These are phyloP conservation scores for Euphorbia schlechtendalii DNA, from an alignment of 441 rosid species.

Conservation along the genomic window DNA sequence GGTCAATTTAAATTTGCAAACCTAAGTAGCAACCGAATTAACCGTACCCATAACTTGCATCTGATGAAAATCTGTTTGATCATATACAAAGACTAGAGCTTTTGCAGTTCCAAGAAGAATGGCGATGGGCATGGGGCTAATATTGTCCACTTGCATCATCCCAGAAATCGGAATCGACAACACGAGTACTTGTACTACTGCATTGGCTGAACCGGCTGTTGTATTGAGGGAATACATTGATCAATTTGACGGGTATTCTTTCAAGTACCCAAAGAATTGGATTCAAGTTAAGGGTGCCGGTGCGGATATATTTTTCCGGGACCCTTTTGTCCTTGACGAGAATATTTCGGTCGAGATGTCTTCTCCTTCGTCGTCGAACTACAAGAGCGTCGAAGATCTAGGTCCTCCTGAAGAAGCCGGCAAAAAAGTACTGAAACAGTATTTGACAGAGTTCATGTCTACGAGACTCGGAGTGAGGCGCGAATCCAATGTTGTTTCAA, in stretches of 20 bases:
- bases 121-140: slow-evolving; percentile 45
- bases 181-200: background rate
- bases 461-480: slow-evolving; percentile 89
- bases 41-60: background rate
- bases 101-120: slow-evolving; percentile 82
- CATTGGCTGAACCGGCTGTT: slow-evolving; percentile 43
- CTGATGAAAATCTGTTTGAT: slow-evolving; percentile 20
- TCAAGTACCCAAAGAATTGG: slow-evolving; percentile 86
- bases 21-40: background rate
- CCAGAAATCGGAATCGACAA: slow-evolving; percentile 27
- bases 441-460: slow-evolving; percentile 93
- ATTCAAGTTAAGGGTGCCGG: slow-evolving; percentile 89
- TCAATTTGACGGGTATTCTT: slow-evolving; percentile 85
- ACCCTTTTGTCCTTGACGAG: slow-evolving; percentile 80
- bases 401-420: slow-evolving; percentile 87
- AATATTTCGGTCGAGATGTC: slow-evolving; percentile 80
- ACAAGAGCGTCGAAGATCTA: slow-evolving; percentile 68
- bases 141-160: slow-evolving; percentile 47
- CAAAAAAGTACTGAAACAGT: slow-evolving; percentile 68
- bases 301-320: slow-evolving; percentile 91
- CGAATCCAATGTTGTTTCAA: slow-evolving; percentile 50
- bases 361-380: slow-evolving; percentile 85
- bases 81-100: slow-evolving; percentile 47
- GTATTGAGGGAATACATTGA: slow-evolving; percentile 76
- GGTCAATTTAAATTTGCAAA: background rate